Conservation (phyloP, 495 filamentous ascomycete genomes). For the Chaetomium cochliodes region DNA sequence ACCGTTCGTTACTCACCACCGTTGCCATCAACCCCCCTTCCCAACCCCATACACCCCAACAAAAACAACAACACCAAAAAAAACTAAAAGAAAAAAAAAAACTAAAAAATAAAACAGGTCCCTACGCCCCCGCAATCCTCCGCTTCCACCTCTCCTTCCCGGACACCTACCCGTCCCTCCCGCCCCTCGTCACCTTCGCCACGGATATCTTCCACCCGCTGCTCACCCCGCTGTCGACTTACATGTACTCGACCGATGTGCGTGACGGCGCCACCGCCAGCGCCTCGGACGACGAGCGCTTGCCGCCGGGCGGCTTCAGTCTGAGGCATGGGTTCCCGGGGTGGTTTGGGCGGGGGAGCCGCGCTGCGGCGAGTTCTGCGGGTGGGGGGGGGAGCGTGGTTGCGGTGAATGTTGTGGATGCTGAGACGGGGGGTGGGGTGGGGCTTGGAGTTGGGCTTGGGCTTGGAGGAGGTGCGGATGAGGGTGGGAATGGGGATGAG, state of each 20-base stretch:
- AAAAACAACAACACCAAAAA: not conserved
- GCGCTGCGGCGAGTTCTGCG: conserved; percentile 17
- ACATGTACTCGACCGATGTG: conserved; percentile 78
- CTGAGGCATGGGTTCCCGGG: conserved; percentile 84
- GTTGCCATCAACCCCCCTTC: too few relatives aligned
- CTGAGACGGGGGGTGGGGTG: conserved; percentile 16
- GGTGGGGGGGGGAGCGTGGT: not conserved
- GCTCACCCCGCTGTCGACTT: conserved; percentile 83
- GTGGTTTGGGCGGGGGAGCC: conserved; percentile 65
- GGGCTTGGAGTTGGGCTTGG: not conserved
- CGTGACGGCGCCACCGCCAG: conserved; percentile 70
- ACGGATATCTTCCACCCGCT: conserved; percentile 95
- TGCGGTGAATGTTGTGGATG: conserved; percentile 24
- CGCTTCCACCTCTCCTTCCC: conserved; percentile 90
- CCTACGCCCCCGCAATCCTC: conserved; percentile 82
- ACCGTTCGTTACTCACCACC: too few relatives aligned
- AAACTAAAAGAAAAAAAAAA: not conserved
- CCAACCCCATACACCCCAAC: not conserved
- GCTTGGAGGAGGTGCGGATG: not conserved
- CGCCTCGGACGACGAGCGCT: conserved; percentile 72
- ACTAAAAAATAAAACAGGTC: conserved; percentile 42
- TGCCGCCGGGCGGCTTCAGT: conserved; percentile 85
- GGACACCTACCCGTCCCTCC: conserved; percentile 69
- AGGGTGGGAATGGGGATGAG: too few relatives aligned
- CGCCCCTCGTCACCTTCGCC: conserved; percentile 80